Conservation (phyloP, 2,329 filamentous ascomycete species). For the Diaporthe sp. region DNA sequence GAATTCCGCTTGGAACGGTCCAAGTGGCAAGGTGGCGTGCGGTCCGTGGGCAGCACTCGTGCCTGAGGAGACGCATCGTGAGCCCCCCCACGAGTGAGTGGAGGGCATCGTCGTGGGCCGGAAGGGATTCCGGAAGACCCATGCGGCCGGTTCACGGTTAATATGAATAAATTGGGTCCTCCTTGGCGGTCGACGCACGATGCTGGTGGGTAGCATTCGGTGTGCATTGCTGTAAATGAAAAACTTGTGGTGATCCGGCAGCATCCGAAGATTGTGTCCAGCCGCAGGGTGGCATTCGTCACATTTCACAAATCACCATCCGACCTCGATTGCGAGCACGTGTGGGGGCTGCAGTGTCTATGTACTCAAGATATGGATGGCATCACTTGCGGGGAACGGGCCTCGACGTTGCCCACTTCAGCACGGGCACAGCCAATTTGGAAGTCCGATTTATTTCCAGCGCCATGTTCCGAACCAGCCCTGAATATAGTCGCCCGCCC, state of each 20-base stretch:
- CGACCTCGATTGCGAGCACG: neutral
- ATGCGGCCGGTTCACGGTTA: slow-evolving; percentile 20
- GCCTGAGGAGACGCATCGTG: neutral
- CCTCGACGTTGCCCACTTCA: neutral
- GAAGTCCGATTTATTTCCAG: neutral
- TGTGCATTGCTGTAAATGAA: slow-evolving; percentile 13
- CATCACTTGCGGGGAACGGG: neutral
- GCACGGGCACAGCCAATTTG: neutral
- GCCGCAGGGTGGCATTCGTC: slow-evolving; percentile 6
- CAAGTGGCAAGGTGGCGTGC: neutral
- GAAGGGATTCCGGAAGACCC: slow-evolving; percentile 18
- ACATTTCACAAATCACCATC: neutral
- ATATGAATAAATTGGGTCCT: slow-evolving; percentile 10
- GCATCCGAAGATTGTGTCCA: slow-evolving; percentile 21
- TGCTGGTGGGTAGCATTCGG: neutral
- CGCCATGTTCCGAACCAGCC: neutral
- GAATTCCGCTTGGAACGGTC: neutral
- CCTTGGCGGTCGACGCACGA: slow-evolving; percentile 8
- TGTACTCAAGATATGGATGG: neutral
- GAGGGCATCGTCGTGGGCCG: neutral
- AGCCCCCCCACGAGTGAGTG: neutral
- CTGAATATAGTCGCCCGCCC: neutral
- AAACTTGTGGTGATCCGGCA: slow-evolving; percentile 18
- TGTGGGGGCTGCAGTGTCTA: neutral
- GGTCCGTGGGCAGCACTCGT: neutral